These are phyloP conservation scores for Podospora conica DNA, from an alignment of 495 filamentous ascomycete genomes.

Conservation along the genomic window DNA sequence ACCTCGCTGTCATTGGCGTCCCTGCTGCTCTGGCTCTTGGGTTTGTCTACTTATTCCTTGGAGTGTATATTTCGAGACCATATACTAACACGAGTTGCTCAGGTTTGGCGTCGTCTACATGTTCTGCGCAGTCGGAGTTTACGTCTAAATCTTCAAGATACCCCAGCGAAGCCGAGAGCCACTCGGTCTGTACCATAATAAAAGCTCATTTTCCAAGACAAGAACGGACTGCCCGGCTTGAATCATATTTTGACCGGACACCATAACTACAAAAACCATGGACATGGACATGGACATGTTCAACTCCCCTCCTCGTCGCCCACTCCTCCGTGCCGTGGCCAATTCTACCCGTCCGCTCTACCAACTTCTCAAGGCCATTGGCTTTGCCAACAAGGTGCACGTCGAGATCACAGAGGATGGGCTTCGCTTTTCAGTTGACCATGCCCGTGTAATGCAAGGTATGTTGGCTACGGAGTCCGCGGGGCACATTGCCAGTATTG, in stretches of 20 bases:
- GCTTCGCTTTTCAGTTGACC: conserved; percentile 79
- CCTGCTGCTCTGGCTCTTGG: conserved; percentile 86
- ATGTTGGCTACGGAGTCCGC: conserved; percentile 3
- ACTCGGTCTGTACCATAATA: conserved; percentile 37
- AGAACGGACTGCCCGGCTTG: not conserved
- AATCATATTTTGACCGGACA: no score
- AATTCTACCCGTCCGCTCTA: conserved; percentile 82
- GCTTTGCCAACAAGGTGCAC: conserved; percentile 72
- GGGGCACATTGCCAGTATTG: not conserved
- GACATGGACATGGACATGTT: no score
- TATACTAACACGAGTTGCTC: conserved; percentile 3
- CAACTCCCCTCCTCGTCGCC: conserved; percentile 4
- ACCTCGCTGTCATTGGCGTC: conserved; percentile 69
- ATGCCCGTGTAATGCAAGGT: conserved; percentile 81
- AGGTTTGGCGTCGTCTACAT: conserved; percentile 96
- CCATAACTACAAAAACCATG: no score
- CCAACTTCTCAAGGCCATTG: conserved; percentile 82
- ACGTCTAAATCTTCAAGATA: conserved; percentile 60
- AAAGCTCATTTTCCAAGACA: conserved; percentile 13
- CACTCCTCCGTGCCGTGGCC: conserved; percentile 69
- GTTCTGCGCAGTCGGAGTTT: conserved; percentile 97
- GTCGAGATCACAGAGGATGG: conserved; percentile 79
- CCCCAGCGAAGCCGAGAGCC: conserved; percentile 19
- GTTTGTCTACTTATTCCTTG: conserved; percentile 45
- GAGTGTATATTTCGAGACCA: not conserved